Base-by-base conservation (phyloP, 2,329 filamentous ascomycete genomes). In the Pseudogymnoascus sp. region DNA sequence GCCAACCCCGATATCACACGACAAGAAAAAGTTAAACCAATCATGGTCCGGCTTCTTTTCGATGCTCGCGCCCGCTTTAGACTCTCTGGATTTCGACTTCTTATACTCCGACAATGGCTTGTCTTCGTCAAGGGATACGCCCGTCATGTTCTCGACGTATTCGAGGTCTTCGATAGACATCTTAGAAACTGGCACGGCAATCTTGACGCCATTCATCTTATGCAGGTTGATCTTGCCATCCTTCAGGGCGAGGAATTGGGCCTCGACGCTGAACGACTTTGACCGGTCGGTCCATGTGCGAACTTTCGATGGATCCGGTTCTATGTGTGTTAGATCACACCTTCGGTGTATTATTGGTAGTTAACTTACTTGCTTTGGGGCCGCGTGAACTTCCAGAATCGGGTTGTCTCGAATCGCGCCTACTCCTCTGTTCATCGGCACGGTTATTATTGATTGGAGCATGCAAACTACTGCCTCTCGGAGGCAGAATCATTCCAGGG, bases 11-110 rank as follows among this genome's bases (percentile, higher is more conserved):
- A 97, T 91, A 56, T 96, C 93, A 74, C 92, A 96, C 67, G 88
- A 87, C 42, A 99, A 79, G 81, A 99, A 99, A 78, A 99, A 97
- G 73, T 97, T 92, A 72, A 99, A 99, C 95, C 95, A 99, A 74
- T 99, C 95, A 74, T 97, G 96, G 59, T 95, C 88, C 0, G 89
- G 81, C 75, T 87, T 88, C 71, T 60, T 82, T 79, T 21, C 77
- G 74, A 56, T 80, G 77, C 67, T 88, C 62, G 53, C 62, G 64
- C 35, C 72, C 63, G 56, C 72, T 70, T 66, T 75, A 70, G 33
- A 26, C 21, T 62, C 23, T 46, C 61, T 63, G 46, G 67, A 63
- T 64, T 72, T 71, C 63, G 59, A 53, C 70, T 63, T 67, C 74
- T 87, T 90, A 60, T 97, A 88, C 69, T 95, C 91, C 5, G 91